Percentiles rank a stretch among this genome's conserved stretches.
phyloP scores from a whole-genome alignment of 768 basidiomycete species.

The Boletales sp. region DNA sequence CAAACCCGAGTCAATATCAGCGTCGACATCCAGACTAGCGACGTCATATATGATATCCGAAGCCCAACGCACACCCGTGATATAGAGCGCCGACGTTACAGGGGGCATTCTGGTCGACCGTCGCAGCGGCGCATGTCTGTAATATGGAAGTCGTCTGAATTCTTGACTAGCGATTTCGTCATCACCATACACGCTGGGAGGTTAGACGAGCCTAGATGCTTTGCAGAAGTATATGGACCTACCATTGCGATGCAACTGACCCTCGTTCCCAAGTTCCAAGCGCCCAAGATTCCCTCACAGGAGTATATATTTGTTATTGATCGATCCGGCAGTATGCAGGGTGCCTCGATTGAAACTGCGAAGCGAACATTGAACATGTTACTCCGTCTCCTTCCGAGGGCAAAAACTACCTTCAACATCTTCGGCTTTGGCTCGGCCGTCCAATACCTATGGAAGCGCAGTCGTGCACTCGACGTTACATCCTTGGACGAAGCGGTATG shows the following conservation, averaged over 20 bases:
- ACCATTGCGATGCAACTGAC: constrained; percentile 52
- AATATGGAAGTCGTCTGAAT: constrained; percentile 37
- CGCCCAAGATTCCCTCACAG: constrained; percentile 41
- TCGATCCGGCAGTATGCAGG: constrained; percentile 52
- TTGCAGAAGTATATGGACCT: constrained; percentile 42
- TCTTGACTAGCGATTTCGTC: constrained; percentile 49
- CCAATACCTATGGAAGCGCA: constrained; percentile 34
- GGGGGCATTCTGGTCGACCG: constrained; percentile 29
- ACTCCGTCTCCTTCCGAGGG: constrained; percentile 44
- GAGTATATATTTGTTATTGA: constrained; percentile 65
- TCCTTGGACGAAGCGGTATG: constrained; percentile 37
- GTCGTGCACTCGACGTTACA: constrained; percentile 28
- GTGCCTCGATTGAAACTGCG: constrained; percentile 41
- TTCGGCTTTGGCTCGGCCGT: constrained; percentile 44
- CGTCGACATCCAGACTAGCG: constrained; percentile 48
- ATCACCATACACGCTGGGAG: constrained; percentile 45
- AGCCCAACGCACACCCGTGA: constrained; percentile 46
- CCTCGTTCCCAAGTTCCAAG: constrained; percentile 49
- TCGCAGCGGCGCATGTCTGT: constrained; percentile 42
- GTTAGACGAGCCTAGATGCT: constrained; percentile 53
- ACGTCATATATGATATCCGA: constrained; percentile 35
- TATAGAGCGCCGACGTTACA: constrained; percentile 27
- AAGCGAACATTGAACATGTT: constrained; percentile 45
- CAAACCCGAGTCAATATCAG: constrained; percentile 39
- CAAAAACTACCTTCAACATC: constrained; percentile 51